Evolutionary conservation across 1,284 basidiomycete species (phyloP), one percentile per base, ranked within the genome.

Genomic region (Tetrapyrgos nigripes): DNA sequence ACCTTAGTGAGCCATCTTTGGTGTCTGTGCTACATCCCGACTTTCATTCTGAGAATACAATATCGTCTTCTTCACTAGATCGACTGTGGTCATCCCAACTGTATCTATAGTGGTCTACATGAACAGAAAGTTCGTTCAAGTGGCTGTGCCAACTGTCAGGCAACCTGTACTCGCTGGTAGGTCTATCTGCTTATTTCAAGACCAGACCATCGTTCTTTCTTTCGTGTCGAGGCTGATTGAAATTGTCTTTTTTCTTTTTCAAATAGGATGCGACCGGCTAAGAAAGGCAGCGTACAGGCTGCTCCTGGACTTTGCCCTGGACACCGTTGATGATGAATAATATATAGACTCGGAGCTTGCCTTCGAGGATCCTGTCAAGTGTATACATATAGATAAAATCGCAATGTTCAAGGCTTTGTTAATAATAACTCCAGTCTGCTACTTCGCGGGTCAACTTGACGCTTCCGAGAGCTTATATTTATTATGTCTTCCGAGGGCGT

Each of bases 151-250:
- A 54, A 54, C 19, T 61, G 60, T 54, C 14, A 28, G 23, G 17
- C 13, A 19, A 61, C 51, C 17, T 61, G 60, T 24, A 48, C 21
- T 3, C 35, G 29, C 9, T 61, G 60, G 60, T 61, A 53, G 4
- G 55, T 53, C 17, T 37, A 29, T 23, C 4, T 17, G 24, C 9
- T 27, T 28, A 17, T 23, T 48, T 23, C 46, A 24, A 23, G 46
- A 48, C 24, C 33, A 23, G 26, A 29, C 13, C 28, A 24, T 43
- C 44, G 31, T 8, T 14, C 9, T 33, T 33, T 14, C 8, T 33
- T 14, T 33, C 31, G 14, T 8, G 31, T 33, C 31, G 8, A 33
- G 31, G 8, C 8, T 33, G 31, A 40, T 17, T 52, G n/a, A 19
- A 4, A 23, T 10, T 27, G 21, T 23, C 27, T 24, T 23, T 50